Percentiles rank a stretch among this genome's conserved stretches.
These are phyloP conservation scores for Austroboletus novae-zelandiae DNA, from an alignment of 1,284 basidiomycete genomes.

Conservation along the genomic window DNA sequence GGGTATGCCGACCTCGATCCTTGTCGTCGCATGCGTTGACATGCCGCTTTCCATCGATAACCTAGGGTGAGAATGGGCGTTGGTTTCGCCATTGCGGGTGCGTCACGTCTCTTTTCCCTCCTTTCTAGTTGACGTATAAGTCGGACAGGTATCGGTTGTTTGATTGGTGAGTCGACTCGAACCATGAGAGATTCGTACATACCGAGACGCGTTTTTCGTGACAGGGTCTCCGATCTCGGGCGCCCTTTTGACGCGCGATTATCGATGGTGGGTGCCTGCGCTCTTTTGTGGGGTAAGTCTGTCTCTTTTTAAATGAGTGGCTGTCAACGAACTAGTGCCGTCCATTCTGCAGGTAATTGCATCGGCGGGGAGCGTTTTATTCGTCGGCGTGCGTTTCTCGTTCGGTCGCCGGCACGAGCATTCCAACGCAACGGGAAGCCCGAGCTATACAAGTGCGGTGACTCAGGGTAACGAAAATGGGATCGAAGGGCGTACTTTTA, in stretches of 20 bases:
- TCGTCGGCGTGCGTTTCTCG: conserved; percentile 13
- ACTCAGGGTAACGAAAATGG: too few relatives aligned
- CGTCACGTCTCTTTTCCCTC: background rate
- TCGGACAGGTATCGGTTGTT: conserved; percentile 21
- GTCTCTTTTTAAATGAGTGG: background rate
- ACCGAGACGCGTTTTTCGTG: background rate
- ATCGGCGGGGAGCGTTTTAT: conserved; percentile 4
- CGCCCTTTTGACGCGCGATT: conserved; percentile 24
- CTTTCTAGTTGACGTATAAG: background rate
- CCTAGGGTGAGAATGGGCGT: conserved; percentile 27
- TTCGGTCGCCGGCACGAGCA: background rate
- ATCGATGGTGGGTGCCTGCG: conserved; percentile 30
- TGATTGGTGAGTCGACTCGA: conserved; percentile 19
- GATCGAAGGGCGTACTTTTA: too few relatives aligned
- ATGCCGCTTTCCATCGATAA: background rate
- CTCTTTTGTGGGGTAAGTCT: conserved; percentile 26
- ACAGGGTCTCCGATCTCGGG: conserved; percentile 31
- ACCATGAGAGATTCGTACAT: background rate
- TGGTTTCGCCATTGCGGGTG: conserved; percentile 24
- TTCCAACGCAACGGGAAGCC: background rate
- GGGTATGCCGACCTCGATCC: conserved; percentile 19
- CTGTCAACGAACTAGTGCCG: background rate
- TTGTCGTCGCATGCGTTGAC: background rate
- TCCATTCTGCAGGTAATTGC: conserved; percentile 5
- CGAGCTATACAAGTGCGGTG: too few relatives aligned